Conservation (phyloP, 1,284 basidiomycete species). For the Sanguinoderma infundibulare region DNA sequence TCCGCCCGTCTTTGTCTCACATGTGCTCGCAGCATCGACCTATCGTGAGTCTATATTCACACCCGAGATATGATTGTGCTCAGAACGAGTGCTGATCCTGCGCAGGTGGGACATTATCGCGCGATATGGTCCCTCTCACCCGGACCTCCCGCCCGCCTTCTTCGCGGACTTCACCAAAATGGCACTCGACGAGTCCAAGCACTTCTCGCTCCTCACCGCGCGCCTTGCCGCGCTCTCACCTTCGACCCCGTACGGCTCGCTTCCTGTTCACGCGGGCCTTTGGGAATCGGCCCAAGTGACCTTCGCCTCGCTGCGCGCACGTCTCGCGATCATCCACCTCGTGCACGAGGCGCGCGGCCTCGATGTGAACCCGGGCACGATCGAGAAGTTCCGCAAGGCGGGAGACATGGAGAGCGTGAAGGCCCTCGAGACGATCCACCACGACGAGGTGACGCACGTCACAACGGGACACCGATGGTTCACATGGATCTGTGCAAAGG, state of each 20-base stretch:
- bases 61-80: too few species aligned
- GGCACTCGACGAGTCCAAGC: conserved; percentile 88
- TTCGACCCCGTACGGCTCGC: conserved; percentile 75
- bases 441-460: conserved; percentile 86
- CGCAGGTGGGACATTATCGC: conserved; percentile 84
- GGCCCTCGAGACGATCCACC: conserved; percentile 78
- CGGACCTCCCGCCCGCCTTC: conserved; percentile 71
- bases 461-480: conserved; percentile 88
- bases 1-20: not conserved
- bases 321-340: conserved; percentile 88
- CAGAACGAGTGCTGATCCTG: too few species aligned
- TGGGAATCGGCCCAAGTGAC: conserved; percentile 86
- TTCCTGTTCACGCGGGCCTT: conserved; percentile 77
- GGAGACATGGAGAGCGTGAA: conserved; percentile 75
- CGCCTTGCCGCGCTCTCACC: conserved; percentile 67
- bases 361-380: conserved; percentile 87
- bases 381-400: conserved; percentile 75
- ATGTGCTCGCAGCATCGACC: conserved; percentile 59
- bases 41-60: conserved; percentile 56
- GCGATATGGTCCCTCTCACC: conserved; percentile 68
- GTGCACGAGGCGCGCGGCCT: conserved; percentile 90
- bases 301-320: conserved; percentile 70
- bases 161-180: conserved; percentile 83
- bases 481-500: conserved; percentile 73
- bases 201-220: conserved; percentile 66